Evolutionary conservation across 1,284 basidiomycete species (phyloP), one percentile per base, ranked within the genome.

Genomic region (Naganishia sp.): DNA sequence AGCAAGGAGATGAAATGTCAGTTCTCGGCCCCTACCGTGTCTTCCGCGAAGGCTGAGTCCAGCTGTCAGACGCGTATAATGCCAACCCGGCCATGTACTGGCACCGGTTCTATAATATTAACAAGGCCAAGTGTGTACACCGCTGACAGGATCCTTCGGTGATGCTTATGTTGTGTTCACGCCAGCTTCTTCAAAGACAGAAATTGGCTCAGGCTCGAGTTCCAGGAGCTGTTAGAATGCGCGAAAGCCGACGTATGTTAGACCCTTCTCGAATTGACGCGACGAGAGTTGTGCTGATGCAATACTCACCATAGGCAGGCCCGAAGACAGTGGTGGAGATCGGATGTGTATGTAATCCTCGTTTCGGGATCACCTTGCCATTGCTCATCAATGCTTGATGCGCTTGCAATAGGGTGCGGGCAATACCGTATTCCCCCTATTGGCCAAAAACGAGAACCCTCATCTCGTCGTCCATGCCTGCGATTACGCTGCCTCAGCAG

Each of bases 201-300:
- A 61, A 90, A 92, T 82, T 97, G 94, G 93, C 82, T 96, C n/a
- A 86, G 90, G 71, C 87, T 91, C 44, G 94, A 97, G 78, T 97
- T 96, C 74, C 90, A 90, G 0, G 91, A 94, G 74, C 83, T 96
- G 21, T 82, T 89, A 25, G 83, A 83, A 23, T 88, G 88, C 11
- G 85, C 88, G 13, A 83, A 87, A 72, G 79, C 85, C 4, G 85
- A 89, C 72, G 90, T 90, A 74, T 65, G 82, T 75, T 13, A 31
- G n/a, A 45, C 48, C 25, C 36, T 49, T 49, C 18, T 18, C 43
- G 3, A 31, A n/a, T 46, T 10, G 31, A 15, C 15, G 10, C 13
- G 36, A 13, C 28, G 33, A 9, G 39, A 36, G 50, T n/a, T 7
- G 10, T 64, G 3, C 21, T 5, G 31, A 18, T 42, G 39, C 33